Conservation (phyloP, 495 filamentous ascomycete genomes). For the Acidiella bohemica region DNA sequence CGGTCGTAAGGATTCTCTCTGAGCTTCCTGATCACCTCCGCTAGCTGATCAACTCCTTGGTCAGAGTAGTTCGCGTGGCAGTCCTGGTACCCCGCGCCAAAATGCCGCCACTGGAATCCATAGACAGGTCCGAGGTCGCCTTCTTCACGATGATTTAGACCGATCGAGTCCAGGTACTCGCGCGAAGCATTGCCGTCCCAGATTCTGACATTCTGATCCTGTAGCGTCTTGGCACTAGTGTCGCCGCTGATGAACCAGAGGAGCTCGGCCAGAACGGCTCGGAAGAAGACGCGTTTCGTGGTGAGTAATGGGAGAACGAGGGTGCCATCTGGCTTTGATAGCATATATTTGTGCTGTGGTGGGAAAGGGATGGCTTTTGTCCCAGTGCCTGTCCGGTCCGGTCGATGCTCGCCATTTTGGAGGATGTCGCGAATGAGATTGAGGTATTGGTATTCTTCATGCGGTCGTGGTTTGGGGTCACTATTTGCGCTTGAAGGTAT, state of each 20-base stretch:
- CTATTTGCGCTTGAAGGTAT: background rate
- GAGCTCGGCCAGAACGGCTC: conserved; percentile 82
- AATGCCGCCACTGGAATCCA: conserved; percentile 98
- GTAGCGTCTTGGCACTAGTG: conserved; percentile 64
- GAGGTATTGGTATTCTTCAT: conserved; percentile 34
- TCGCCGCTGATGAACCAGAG: conserved; percentile 87
- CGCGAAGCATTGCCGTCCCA: conserved; percentile 96
- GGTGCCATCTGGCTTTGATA: conserved; percentile 44
- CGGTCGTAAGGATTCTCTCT: conserved; percentile 73
- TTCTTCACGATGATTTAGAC: conserved; percentile 60
- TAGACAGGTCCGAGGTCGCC: conserved; percentile 95
- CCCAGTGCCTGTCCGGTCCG: conserved; percentile 86
- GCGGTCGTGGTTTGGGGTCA: background rate
- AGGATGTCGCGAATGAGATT: conserved; percentile 56
- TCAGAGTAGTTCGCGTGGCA: conserved; percentile 70
- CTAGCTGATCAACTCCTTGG: conserved; percentile 83
- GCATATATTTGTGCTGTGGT: conserved; percentile 68
- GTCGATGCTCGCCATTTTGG: conserved; percentile 59
- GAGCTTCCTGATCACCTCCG: conserved; percentile 71
- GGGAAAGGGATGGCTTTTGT: conserved; percentile 83
- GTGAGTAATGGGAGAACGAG: conserved; percentile 82
- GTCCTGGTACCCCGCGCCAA: conserved; percentile 78
- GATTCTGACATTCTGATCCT: conserved; percentile 73
- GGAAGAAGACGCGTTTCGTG: conserved; percentile 90
- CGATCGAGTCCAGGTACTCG: conserved; percentile 70